Evolutionary conservation across 192 early-diverging fungal genomes (phyloP).

Genomic region (Phlyctochytrium planicorne): DNA sequence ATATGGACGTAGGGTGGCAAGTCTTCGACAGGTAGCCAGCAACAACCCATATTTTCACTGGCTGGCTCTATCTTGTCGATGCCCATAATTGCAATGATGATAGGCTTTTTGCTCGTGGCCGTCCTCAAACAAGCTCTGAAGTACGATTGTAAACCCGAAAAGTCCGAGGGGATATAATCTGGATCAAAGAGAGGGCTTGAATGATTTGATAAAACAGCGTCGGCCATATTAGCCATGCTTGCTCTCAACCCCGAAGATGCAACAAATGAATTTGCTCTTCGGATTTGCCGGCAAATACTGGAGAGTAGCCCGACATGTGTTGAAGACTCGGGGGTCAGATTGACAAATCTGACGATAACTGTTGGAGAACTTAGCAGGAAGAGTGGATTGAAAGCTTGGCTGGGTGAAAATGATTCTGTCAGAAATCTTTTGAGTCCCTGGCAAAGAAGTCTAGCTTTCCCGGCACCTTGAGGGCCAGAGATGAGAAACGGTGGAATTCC

Average conservation of each 20-base stretch:
- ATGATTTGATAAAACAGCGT: not conserved
- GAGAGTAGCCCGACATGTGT: constrained; percentile 7
- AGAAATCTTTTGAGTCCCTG: constrained; percentile 25
- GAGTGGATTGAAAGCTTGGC: not conserved
- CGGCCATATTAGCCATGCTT: not conserved
- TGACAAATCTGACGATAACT: constrained; percentile 21
- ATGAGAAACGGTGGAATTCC: constrained; percentile 25
- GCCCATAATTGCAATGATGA: constrained; percentile 15
- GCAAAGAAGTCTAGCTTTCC: constrained; percentile 16
- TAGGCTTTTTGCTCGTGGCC: constrained; percentile 18
- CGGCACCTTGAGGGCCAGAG: constrained; percentile 14
- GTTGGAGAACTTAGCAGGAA: constrained; percentile 7
- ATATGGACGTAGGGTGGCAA: constrained; percentile 20
- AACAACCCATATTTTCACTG: not conserved
- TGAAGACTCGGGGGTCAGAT: constrained; percentile 22
- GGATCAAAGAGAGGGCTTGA: constrained; percentile 19
- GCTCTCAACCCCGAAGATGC: not conserved
- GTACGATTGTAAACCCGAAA: constrained; percentile 5
- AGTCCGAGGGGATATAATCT: constrained; percentile 17
- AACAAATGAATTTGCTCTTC: not conserved
- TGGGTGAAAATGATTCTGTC: not conserved
- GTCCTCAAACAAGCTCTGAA: constrained; percentile 10
- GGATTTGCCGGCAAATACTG: constrained; percentile 29
- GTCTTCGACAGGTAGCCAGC: constrained; percentile 27
- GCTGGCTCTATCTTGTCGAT: constrained; percentile 12